Evolutionary conservation across 768 basidiomycete genomes (phyloP).

Genomic region (Amanita fuliginea): DNA sequence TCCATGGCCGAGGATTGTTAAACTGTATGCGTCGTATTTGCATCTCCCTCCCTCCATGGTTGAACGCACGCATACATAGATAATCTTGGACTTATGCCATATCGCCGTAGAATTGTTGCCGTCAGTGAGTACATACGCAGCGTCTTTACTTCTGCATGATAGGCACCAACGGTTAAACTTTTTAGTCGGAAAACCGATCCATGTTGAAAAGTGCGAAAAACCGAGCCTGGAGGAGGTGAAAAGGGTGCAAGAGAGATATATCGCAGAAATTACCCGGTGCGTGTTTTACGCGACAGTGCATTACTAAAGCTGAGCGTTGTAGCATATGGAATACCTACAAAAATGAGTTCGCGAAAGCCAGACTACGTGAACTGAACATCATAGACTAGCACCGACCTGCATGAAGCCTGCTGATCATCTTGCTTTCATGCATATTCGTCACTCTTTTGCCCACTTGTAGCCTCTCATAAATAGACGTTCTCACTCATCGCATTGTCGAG

Average conservation of each 20-base stretch:
- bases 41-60: background rate
- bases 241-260: conserved; percentile 75
- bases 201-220: conserved; percentile 61
- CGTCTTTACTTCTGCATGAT: background rate
- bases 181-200: conserved; percentile 83
- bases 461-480: background rate
- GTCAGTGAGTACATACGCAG: conserved; percentile 60
- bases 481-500: background rate
- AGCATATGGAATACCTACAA: conserved; percentile 98
- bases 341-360: conserved; percentile 80
- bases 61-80: conserved; percentile 33
- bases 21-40: conserved; percentile 54
- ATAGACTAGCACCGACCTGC: conserved; percentile 38
- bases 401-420: background rate
- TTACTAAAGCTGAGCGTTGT: background rate
- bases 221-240: conserved; percentile 77
- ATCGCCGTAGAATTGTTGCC: conserved; percentile 89
- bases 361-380: conserved; percentile 68
- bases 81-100: conserved; percentile 92
- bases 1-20: conserved; percentile 89
- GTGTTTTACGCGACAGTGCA: conserved; percentile 14
- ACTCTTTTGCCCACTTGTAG: background rate
- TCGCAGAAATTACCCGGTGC: conserved; percentile 83
- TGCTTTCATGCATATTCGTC: background rate
- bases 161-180: background rate